Base-by-base conservation (phyloP, 345 rosid species). In the Acer saccharum region DNA sequence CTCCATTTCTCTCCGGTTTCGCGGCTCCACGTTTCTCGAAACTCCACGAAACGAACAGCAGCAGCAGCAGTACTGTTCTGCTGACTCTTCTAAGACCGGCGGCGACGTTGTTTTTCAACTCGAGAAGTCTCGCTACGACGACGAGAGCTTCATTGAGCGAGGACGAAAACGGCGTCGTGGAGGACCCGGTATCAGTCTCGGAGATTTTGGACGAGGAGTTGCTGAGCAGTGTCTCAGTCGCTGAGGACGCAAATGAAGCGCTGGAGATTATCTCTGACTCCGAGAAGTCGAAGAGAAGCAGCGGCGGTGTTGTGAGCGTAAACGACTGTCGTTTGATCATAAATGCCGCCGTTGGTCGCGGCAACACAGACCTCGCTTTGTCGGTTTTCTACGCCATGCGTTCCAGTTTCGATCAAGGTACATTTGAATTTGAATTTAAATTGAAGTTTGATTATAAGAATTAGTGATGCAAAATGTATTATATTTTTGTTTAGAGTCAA, bases 331-430 rank as follows among this genome's bases (percentile, higher is more conserved):
- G 91, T 62, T 78, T 80, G 67, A 85, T 96, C 7, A 83, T 92
- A 41, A 76, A 79, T 25, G 86, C 93, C 13, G 93, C 99, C 62
- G 62, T 96, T 69, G 87, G 83, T 82, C 88, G 97, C 43, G 82
- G 80, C 82, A 92, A 96, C 86, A 83, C 84, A 4, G 97, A 90
- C 68, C 84, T 96, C 73, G 98, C 97, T 1, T 57, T 94, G 75
- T 92, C 98, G 43, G 85, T 96, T 72, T 92, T 96, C 87, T 89
- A 90, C 58, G 90, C 97, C 69, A 94, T 96, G 98, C 97, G 94
- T 39, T 77, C 93, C 44, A 92, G 92, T 77, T 96, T 94, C 82
- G 94, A 88, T 79, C 89, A 83, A 85, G 97, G 99, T 92, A 21
- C 8, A 60, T 54, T 54, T 46, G 3, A 10, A 10, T 46, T 10